Evolutionary conservation across 805 yeast genomes (phyloP).

Genomic region (Suhomyces prunicola): DNA sequence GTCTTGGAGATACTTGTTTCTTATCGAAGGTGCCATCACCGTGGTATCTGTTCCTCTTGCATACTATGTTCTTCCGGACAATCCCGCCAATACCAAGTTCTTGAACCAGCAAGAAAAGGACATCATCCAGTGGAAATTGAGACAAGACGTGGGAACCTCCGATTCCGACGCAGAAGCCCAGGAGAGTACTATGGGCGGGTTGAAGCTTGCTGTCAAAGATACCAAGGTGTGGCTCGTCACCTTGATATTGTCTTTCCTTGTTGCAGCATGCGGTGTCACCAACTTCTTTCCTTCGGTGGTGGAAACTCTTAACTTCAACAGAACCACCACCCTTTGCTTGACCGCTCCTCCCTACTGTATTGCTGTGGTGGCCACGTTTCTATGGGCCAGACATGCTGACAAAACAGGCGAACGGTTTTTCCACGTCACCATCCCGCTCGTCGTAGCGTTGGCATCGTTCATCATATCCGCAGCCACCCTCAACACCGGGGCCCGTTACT

Average conservation of each 20-base stretch:
- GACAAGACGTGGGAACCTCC: slow-evolving; percentile 38
- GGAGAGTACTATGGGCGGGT: slow-evolving; percentile 34
- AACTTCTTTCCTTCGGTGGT: slow-evolving; percentile 63
- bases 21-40: slow-evolving; percentile 55
- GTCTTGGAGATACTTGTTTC: slow-evolving; percentile 56
- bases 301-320: slow-evolving; percentile 48
- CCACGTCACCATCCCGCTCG: slow-evolving; percentile 45
- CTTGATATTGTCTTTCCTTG: slow-evolving; percentile 44
- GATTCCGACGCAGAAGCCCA: slow-evolving; percentile 35
- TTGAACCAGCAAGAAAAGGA: slow-evolving; percentile 45
- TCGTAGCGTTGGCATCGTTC: slow-evolving; percentile 43
- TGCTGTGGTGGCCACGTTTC: slow-evolving; percentile 48
- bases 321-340: slow-evolving; percentile 50
- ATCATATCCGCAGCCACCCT: slow-evolving; percentile 48
- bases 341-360: slow-evolving; percentile 59
- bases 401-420: slow-evolving; percentile 52
- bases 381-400: slow-evolving; percentile 57
- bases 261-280: slow-evolving; percentile 60
- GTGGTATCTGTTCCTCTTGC: slow-evolving; percentile 44
- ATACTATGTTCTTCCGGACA: slow-evolving; percentile 49
- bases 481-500: slow-evolving; percentile 55
- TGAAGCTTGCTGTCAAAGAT: slow-evolving; percentile 39
- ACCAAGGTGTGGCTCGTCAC: slow-evolving; percentile 47
- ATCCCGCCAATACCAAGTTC: slow-evolving; percentile 49
- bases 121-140: slow-evolving; percentile 38